Base-by-base conservation (phyloP, 371 early-diverging fungal species). In the Mucor ambiguus region DNA sequence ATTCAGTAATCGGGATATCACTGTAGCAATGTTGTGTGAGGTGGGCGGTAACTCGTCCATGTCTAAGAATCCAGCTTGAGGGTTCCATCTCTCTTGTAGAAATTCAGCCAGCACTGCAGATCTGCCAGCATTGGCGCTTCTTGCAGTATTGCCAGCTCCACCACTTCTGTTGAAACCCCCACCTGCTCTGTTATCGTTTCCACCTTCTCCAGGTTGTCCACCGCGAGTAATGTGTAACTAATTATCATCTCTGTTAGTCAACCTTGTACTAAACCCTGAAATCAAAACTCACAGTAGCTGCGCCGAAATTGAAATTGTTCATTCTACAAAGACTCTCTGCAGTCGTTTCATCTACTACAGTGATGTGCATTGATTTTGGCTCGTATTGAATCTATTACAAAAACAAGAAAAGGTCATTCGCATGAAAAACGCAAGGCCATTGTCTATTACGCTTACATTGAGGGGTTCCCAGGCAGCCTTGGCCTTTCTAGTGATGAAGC, bases 11-110 rank as follows among this genome's bases (percentile, higher is more conserved):
- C 64, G 61, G n/a, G 44, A 72, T 60, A 68, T 80, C 64, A 71
- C 87, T 65, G 56, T 69, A 22, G 67, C 74, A 67, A 75, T 76
- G 48, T 52, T 63, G 58, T 74, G 81, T 49, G 60, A 63, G 9
- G 70, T 75, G 18, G 63, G 60, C 43, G 76, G 84, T 43, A 89
- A 57, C 29, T 77, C 78, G 14, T 85, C 84, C 60, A 89, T 65
- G 59, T 83, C 78, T n/a, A 89, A 66, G 58, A 74, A 84, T 10
- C 80, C 81, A 9, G 38, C 26, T 44, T 78, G 78, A 10, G 78
- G 66, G 48, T 80, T 71, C 80, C 83, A 88, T 24, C 86, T 72
- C 22, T 83, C 78, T 48, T 75, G 70, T 26, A 89, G 32, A 33
- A 89, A 78, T 44, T 75, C 75, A 12, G 61, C 60, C 6, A 81